Evolutionary conservation across 2,329 filamentous ascomycete species (phyloP).

Genomic region (Colletotrichum truncatum): DNA sequence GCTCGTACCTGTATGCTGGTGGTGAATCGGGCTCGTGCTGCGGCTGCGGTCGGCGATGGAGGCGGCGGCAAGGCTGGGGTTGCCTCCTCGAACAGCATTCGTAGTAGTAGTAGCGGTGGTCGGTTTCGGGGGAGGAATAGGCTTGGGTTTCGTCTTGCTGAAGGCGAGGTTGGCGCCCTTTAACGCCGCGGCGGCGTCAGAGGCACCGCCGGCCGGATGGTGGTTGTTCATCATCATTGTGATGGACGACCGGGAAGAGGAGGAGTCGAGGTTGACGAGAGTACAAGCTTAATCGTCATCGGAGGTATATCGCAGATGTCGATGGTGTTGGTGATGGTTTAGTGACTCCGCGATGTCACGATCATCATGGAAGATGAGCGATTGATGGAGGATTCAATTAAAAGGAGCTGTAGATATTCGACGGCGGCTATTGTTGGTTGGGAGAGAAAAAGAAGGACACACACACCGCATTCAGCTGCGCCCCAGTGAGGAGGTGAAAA

Average conservation of each 20-base stretch:
- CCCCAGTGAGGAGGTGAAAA: no score
- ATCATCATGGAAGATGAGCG: neutral
- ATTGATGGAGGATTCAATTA: no score
- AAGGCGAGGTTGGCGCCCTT: conserved; percentile 66
- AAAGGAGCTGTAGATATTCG: no score
- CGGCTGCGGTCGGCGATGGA: conserved; percentile 46
- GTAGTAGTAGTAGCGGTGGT: neutral
- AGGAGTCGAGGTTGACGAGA: neutral
- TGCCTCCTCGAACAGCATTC: neutral
- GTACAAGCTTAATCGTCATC: conserved; percentile 1
- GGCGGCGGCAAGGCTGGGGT: conserved; percentile 50
- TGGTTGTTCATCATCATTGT: conserved; percentile 30
- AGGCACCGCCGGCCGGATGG: conserved; percentile 35
- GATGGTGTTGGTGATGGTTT: neutral
- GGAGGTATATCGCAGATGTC: no score
- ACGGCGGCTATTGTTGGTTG: no score
- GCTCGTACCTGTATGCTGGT: conserved; percentile 51
- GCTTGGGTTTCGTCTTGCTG: conserved; percentile 40
- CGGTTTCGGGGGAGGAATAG: conserved; percentile 26
- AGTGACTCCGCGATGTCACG: neutral
- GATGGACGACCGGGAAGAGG: conserved; percentile 1
- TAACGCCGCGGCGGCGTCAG: conserved; percentile 53
- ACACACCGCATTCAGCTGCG: no score
- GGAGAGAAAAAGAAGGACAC: no score
- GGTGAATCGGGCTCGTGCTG: conserved; percentile 35